Evolutionary conservation across 176 grass and related monocot species (phyloP).

Genomic region (Oryza officinalis): DNA sequence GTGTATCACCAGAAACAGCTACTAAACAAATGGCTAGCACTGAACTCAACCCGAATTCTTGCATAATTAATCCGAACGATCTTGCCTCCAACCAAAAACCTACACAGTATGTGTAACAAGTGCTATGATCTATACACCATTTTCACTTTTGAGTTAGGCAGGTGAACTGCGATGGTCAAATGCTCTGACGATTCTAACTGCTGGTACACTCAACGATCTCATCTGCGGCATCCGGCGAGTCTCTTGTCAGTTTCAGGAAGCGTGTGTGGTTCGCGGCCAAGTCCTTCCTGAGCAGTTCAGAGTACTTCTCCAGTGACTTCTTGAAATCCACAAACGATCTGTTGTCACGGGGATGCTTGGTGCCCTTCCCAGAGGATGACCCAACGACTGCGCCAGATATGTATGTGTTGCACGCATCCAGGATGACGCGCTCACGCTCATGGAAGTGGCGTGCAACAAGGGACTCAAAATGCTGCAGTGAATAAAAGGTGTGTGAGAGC

Average conservation of each 20-base stretch:
- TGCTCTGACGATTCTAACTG: slow-evolving; percentile 22
- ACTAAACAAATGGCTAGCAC: neutral
- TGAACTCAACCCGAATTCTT: neutral
- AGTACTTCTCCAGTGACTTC: slow-evolving; percentile 32
- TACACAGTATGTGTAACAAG: neutral
- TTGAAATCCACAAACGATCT: slow-evolving; percentile 55
- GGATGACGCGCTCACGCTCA: slow-evolving; percentile 34
- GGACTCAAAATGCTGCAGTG: slow-evolving; percentile 61
- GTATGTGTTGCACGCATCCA: slow-evolving; percentile 51
- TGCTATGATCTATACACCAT: slow-evolving; percentile 1
- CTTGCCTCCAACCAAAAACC: neutral
- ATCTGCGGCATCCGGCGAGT: neutral
- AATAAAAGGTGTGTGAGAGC: slow-evolving; percentile 7
- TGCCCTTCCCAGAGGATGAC: slow-evolving; percentile 9
- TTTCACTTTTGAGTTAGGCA: slow-evolving; percentile 6
- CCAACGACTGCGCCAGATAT: slow-evolving; percentile 52
- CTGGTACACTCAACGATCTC: slow-evolving; percentile 31
- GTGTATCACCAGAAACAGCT: slow-evolving; percentile 8
- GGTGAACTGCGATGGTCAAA: slow-evolving; percentile 20
- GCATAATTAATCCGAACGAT: neutral
- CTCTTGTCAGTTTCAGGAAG: slow-evolving; percentile 11
- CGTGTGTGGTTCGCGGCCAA: slow-evolving; percentile 38
- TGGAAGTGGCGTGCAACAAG: slow-evolving; percentile 51
- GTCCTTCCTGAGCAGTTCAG: slow-evolving; percentile 46
- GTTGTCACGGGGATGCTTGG: slow-evolving; percentile 36